These are phyloP conservation scores for Pouteria campechiana DNA, from an alignment of 179 eudicot genomes.

Conservation along the genomic window DNA sequence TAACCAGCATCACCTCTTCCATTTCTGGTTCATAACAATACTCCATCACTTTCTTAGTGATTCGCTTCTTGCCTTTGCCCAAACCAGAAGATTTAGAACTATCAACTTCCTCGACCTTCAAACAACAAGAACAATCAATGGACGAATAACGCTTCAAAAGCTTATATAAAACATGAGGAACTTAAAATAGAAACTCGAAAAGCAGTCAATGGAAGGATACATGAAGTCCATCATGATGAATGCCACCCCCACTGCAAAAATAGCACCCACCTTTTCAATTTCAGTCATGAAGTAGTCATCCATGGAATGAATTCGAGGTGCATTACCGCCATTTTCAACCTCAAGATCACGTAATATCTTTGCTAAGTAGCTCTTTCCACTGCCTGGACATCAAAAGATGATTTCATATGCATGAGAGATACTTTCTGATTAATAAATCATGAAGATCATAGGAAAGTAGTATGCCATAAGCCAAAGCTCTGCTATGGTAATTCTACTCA, in stretches of 20 bases:
- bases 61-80: slow-evolving; percentile 54
- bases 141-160: no score
- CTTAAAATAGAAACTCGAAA: no score
- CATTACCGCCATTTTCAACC: slow-evolving; percentile 89
- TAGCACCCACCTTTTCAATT: slow-evolving; percentile 74
- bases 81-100: slow-evolving; percentile 45
- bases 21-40: slow-evolving; percentile 98
- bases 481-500: no score
- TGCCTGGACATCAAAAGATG: no score
- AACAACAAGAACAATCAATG: no score
- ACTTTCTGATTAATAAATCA: no score
- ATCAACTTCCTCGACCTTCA: slow-evolving; percentile 68
- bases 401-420: no score
- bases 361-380: slow-evolving; percentile 98
- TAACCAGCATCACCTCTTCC: slow-evolving; percentile 66
- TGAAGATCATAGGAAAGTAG: no score
- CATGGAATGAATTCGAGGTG: slow-evolving; percentile 96
- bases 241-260: neutral
- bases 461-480: no score
- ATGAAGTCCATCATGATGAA: no score
- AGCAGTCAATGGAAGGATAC: no score
- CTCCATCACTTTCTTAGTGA: slow-evolving; percentile 72
- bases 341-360: slow-evolving; percentile 89
- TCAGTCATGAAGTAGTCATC: slow-evolving; percentile 99
- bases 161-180: no score